Base-by-base conservation (phyloP, 305 asterid genomes). In the Plantago lanceolata region DNA sequence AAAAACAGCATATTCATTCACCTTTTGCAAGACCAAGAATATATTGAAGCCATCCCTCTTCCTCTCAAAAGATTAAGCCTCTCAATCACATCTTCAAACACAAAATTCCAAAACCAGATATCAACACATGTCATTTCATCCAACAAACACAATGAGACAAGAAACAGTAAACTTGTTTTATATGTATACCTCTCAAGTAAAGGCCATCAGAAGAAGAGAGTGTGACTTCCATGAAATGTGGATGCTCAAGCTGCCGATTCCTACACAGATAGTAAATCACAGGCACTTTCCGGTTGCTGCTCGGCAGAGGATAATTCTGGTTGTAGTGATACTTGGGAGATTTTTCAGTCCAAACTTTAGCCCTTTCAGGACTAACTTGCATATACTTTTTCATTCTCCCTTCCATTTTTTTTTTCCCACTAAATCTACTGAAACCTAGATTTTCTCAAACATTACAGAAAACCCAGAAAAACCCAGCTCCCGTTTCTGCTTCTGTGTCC, bases 1-100 rank as follows among this genome's bases (percentile, higher is more conserved):
- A 17, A 17, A 28, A 54, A 44, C 14, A 29, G 59, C 59, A 11
- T 44, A 19, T 59, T 65, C 56, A 65, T 50, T 66, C 74, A 90
- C 97, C 97, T 90, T 80, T 90, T 90, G 84, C 95, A 90, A 66
- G 97, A 88, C 97, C 97, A 90, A 16, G 97, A 86, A 65, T 90
- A 90, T 82, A 69, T 75, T 0, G 87, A 84, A 68, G 91, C 91
- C 83, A 88, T 84, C 57, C 95, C 89, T 70, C 86, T 79, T 65
- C 97, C 97, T 69, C 97, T 82, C 81, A 90, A 68, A 63, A 68
- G 75, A 57, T 84, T 84, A 50, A 90, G 95, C 82, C 84, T 84
- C 63, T 88, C 89, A 57, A 84, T 79, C 68, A 90, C 96, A 76
- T 90, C 97, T 90, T 67, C 82, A 73, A 43, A 60, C 63, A 71